Conservation (phyloP, 2,329 filamentous ascomycete species). For the Trichoderma atrobrunneum region DNA sequence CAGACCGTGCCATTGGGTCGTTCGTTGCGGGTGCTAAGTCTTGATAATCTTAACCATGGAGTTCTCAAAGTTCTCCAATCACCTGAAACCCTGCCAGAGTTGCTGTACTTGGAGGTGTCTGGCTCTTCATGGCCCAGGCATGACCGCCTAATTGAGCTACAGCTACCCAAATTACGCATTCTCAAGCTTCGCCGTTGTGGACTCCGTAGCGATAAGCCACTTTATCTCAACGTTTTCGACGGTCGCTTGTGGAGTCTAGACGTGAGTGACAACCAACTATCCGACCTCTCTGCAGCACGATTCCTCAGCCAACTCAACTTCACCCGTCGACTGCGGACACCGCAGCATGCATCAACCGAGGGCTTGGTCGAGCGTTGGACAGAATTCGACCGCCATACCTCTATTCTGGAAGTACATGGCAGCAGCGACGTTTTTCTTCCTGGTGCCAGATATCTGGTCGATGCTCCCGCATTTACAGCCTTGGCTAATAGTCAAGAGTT, state of each 20-base stretch:
- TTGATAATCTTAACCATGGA: constrained; percentile 40
- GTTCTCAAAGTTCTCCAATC: constrained; percentile 31
- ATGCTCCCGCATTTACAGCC: constrained; percentile 41
- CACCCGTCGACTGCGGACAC: not conserved
- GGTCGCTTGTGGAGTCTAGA: constrained; percentile 57
- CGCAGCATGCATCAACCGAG: not conserved
- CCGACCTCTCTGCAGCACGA: constrained; percentile 41
- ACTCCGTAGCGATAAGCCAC: constrained; percentile 40
- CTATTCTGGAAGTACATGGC: not conserved
- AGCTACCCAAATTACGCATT: constrained; percentile 47
- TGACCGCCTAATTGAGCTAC: constrained; percentile 31
- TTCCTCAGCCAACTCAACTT: not conserved
- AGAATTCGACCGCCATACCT: not conserved
- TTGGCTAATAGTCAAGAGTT: not conserved
- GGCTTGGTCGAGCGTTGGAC: not conserved
- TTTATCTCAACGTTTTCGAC: constrained; percentile 32
- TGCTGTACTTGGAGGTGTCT: constrained; percentile 55
- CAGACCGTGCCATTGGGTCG: not conserved
- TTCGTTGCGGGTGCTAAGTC: constrained; percentile 41
- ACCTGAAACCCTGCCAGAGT: constrained; percentile 33
- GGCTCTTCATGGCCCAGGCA: constrained; percentile 44
- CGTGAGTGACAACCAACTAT: constrained; percentile 50
- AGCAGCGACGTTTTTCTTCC: constrained; percentile 44
- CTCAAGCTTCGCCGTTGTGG: constrained; percentile 50
- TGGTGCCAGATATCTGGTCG: constrained; percentile 47